Percentiles rank a stretch among this genome's conserved stretches.
These are phyloP conservation scores for Uronychia binucleata DNA, from an alignment of 73 alveolate genomes.

Conservation along the genomic window DNA sequence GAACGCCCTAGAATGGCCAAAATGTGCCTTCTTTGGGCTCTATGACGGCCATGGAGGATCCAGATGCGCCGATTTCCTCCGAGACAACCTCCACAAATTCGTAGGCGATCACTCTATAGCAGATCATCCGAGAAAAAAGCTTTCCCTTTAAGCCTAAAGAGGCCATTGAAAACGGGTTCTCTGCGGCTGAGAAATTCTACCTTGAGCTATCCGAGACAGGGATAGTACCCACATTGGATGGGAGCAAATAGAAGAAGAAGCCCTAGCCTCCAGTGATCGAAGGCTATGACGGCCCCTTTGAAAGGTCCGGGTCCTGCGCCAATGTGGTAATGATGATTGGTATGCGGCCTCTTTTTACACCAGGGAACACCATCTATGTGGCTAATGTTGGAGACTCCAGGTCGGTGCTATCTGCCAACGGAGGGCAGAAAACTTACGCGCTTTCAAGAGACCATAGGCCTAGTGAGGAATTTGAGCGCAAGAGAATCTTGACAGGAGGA, in stretches of 20 bases:
- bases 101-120: slow-evolving; percentile 16
- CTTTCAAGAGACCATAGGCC: slow-evolving; percentile 95
- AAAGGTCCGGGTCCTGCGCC: slow-evolving; percentile 97
- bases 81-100: slow-evolving; percentile 93
- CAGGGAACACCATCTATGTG: slow-evolving; percentile 89
- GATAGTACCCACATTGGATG: neutral
- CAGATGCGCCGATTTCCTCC: slow-evolving; percentile 72
- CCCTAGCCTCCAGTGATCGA: neutral
- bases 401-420: slow-evolving; percentile 87
- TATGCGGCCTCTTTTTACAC: too few species aligned
- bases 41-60: slow-evolving; percentile 75
- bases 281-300: slow-evolving; percentile 46
- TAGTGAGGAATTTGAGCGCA: slow-evolving; percentile 74
- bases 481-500: slow-evolving; percentile 82
- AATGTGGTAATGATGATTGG: slow-evolving; percentile 67
- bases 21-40: slow-evolving; percentile 61
- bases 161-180: slow-evolving; percentile 91
- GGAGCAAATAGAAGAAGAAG: neutral
- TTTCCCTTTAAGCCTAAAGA: slow-evolving; percentile 85
- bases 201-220: slow-evolving; percentile 70
- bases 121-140: slow-evolving; percentile 66
- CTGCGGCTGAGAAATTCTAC: slow-evolving; percentile 89
- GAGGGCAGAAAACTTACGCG: slow-evolving; percentile 72
- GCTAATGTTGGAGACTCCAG: slow-evolving; percentile 99
- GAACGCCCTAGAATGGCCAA: slow-evolving; percentile 68